Evolutionary conservation across 306 rosid genomes (phyloP).

Genomic region (Glycine latifolia): DNA sequence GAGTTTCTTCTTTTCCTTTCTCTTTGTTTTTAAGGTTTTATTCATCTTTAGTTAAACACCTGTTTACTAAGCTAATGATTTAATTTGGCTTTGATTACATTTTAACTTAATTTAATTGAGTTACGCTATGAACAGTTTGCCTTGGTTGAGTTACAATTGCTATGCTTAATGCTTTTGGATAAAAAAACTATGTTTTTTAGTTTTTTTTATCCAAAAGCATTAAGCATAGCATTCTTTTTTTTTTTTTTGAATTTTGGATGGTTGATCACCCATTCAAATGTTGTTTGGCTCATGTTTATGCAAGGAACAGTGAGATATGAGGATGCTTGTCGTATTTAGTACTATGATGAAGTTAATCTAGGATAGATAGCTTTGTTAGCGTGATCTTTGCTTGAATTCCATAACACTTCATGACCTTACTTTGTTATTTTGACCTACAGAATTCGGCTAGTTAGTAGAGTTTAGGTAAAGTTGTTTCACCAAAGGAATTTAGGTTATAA

Average conservation of each 20-base stretch:
- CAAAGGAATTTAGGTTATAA: no score
- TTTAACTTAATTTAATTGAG: neutral
- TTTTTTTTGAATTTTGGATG: no score
- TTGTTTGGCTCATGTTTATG: neutral
- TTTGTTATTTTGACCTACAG: neutral
- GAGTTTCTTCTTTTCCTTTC: neutral
- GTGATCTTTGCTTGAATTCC: neutral
- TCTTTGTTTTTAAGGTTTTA: neutral
- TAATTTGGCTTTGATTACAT: neutral
- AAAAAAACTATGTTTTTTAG: no score
- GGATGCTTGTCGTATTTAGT: neutral
- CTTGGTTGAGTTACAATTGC: neutral
- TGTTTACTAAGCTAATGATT: no score
- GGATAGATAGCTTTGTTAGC: neutral
- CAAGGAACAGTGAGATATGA: neutral
- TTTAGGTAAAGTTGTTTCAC: no score
- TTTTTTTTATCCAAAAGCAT: no score
- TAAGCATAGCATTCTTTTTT: no score
- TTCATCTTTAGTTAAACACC: no score
- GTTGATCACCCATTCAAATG: neutral
- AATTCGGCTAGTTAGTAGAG: neutral
- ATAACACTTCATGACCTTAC: neutral
- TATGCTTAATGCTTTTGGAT: neutral
- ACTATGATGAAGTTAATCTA: neutral
- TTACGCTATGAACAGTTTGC: neutral